Base-by-base conservation (phyloP, 352 stramenopile species). In the Peronospora belbahrii region DNA sequence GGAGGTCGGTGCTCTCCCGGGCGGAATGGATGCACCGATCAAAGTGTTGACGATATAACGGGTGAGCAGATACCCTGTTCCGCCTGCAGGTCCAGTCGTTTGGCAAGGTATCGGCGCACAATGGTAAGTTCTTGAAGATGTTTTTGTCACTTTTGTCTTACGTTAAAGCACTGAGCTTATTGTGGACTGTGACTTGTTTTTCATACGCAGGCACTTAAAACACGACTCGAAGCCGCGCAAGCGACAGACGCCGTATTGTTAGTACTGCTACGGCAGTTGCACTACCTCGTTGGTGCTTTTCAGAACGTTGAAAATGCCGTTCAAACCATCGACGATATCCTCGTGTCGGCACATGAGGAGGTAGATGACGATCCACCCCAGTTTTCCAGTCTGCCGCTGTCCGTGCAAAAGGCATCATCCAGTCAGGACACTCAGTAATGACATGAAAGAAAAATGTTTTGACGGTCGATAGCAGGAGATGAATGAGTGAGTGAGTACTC, bases 251-350 rank as follows among this genome's bases (percentile, higher is more conserved):
- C n/a, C n/a, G 45, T 58, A 19, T 40, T 85, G 56, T 49, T 88
- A 17, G 63, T 77, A 43, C 38, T 88, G 28, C 33, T 88, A 38
- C 68, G 75, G 3, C 75, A 88, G 49, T 61, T 88, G 31, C 75
- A 88, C 56, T 88, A 88, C 52, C 61, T 88, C 32, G 65, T 81
- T 18, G 66, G 70, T 38, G 75, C 74, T 6, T 88, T 88, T 50
- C 72, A 84, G 54, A 73, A 88, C 44, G 70, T 85, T 19, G 68
- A 83, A 19, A 68, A 77, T 39, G 68, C 75, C 13, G 73, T 73
- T 35, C 55, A 67, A 33, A 67, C 60, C 28, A 81, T 88, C 33
- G 75, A 85, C 35, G 45, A 58, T 22, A 72, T 88, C 37, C 58
- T 85, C 34, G 59, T 65, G 30, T 67, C 70, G n/a, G 53, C 55